A percentile compares a stretch with the other conserved stretches of the same genome.
Conservation (phyloP, 257 asterid species). For the Solanum neorickii region DNA sequence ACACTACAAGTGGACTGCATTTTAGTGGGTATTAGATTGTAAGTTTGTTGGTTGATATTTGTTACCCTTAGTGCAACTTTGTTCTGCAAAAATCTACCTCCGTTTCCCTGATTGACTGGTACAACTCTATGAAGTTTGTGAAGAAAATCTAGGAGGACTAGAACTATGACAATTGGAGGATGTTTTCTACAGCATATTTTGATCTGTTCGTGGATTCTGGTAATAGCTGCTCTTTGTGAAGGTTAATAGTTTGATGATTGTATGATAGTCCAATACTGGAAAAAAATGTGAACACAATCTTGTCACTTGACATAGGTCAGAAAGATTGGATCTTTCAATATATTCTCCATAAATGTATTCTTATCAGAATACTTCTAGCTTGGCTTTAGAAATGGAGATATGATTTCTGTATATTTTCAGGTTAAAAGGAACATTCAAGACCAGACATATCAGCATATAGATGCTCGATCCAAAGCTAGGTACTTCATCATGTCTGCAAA, state of each 20-base stretch:
- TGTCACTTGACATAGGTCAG: not conserved
- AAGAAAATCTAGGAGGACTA: not conserved
- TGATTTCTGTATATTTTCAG: constrained; percentile 15
- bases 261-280: not conserved
- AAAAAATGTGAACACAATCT: not conserved
- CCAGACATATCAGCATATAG: constrained; percentile 31
- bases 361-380: not conserved
- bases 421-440: constrained; percentile 29
- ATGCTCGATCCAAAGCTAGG: constrained; percentile 47
- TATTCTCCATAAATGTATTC: not conserved
- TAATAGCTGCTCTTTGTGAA: not conserved
- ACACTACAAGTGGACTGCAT: not conserved
- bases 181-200: not conserved
- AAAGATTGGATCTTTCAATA: not conserved
- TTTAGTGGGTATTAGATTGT: not conserved
- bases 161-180: not conserved
- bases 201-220: not conserved
- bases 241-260: not conserved
- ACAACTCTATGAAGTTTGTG: not conserved
- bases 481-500: not conserved
- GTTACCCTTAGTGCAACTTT: not conserved
- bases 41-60: not conserved
- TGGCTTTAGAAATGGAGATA: not conserved
- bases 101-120: not conserved
- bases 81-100: not conserved